Evolutionary conservation across 2,329 filamentous ascomycete genomes (phyloP), one percentile per base, ranked within the genome.

Genomic region (Simplicillium aogashimaense): DNA sequence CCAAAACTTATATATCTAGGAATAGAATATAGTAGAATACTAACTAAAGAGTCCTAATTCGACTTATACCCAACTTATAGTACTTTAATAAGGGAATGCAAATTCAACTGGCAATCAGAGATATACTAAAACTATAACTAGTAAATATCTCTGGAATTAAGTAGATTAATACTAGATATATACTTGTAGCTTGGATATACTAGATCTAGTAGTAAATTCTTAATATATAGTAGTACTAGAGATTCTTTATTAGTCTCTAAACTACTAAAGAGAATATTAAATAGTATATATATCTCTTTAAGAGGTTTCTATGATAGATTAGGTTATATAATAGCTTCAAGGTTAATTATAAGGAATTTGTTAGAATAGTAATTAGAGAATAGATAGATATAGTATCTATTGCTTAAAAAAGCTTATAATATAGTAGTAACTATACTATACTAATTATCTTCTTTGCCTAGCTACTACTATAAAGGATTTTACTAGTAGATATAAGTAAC

Each of bases 201-300:
- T 28, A 36, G 14, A 36, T 37, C 34, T 29, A 37, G 14, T 29
- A 37, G 14, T 29, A 37, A 10, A 32, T 41, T 11, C 13, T 41
- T 6, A 17, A 41, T 29, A 9, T 36, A n/a, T 35, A 41, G 34
- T 35, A 37, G 15, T n/a, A 13, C 3, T 41, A 30, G 35, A 17
- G 39, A 7, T 29, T 35, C 20, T 4, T 28, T 3, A n/a, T 37
- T 18, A 30, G 29, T n/a, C 35, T 30, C 2, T 13, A 29, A 28
- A 25, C 36, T 25, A 36, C 40, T 9, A 36, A 41, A 18, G 37
- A 25, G 9, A 35, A 41, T 12, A 41, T 35, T 15, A 13, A 41
- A 34, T 41, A 36, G 40, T 31, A 41, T 7, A 41, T 25, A 5
- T 41, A 38, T 4, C 18, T 37, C 4, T 18, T 41, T 6, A 37